phyloP scores from a whole-genome alignment of 2,329 filamentous ascomycete genomes.

The Pestalotiopsis fici region DNA sequence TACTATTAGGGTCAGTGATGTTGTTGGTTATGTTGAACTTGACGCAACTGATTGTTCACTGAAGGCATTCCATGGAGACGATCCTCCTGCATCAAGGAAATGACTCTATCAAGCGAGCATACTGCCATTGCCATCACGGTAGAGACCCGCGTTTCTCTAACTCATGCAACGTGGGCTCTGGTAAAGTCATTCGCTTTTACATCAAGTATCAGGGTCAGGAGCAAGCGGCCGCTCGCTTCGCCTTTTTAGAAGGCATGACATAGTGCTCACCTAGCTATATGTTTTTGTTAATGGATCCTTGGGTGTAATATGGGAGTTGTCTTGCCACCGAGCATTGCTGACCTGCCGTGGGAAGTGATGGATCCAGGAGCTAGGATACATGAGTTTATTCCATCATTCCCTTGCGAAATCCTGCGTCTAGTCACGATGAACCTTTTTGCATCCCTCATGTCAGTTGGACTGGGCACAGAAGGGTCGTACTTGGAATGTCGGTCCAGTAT shows the following conservation, averaged over 20 bases:
- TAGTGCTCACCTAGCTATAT: neutral
- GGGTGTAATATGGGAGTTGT: neutral
- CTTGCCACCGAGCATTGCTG: neutral
- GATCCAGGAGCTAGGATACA: neutral
- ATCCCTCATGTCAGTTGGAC: neutral
- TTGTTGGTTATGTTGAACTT: neutral
- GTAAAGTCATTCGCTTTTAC: neutral
- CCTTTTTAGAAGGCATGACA: neutral
- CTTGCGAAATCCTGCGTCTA: neutral
- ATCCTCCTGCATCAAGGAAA: neutral
- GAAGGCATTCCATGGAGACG: neutral
- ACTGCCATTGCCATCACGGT: neutral
- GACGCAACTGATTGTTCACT: neutral
- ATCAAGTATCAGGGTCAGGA: neutral
- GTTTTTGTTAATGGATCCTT: neutral
- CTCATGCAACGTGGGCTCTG: neutral
- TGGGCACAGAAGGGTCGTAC: neutral
- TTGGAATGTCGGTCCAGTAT: neutral
- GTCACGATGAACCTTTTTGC: no score
- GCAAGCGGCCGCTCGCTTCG: neutral
- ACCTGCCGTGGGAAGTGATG: neutral
- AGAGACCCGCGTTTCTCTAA: neutral
- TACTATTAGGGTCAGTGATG: neutral
- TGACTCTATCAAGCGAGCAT: constrained; percentile 11
- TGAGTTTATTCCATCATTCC: neutral